Conservation (phyloP, 1,139 yeast species). For the Scheffersomyces cryptocercus region DNA sequence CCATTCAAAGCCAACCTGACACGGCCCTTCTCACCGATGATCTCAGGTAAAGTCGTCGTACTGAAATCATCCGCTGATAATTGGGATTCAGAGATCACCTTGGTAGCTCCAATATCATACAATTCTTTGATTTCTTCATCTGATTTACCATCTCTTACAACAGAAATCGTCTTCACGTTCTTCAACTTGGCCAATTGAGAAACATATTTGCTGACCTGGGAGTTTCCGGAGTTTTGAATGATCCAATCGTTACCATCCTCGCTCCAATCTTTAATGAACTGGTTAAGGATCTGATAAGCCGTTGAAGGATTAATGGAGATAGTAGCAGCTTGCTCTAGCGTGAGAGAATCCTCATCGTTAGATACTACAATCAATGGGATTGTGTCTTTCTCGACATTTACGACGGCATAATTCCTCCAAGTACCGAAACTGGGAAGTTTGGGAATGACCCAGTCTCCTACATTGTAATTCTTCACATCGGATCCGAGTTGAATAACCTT, state of each 20-base stretch:
- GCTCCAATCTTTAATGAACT: slow-evolving; percentile 29
- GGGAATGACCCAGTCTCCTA: slow-evolving; percentile 36
- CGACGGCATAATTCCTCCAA: slow-evolving; percentile 35
- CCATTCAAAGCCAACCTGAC: slow-evolving; percentile 35
- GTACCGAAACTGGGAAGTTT: slow-evolving; percentile 34
- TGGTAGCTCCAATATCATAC: slow-evolving; percentile 30
- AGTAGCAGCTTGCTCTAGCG: slow-evolving; percentile 34
- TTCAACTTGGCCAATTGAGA: slow-evolving; percentile 27
- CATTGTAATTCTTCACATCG: slow-evolving; percentile 17
- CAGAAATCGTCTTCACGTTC: slow-evolving; percentile 28
- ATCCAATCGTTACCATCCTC: slow-evolving; percentile 31
- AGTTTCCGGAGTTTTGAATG: slow-evolving; percentile 36
- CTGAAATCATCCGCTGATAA: slow-evolving; percentile 12
- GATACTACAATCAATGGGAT: slow-evolving; percentile 25
- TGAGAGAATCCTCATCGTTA: slow-evolving; percentile 12
- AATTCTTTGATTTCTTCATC: slow-evolving; percentile 23
- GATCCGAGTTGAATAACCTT: slow-evolving; percentile 27
- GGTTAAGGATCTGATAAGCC: slow-evolving; percentile 31
- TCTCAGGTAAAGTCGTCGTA: slow-evolving; percentile 10
- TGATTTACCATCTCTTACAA: slow-evolving; percentile 34
- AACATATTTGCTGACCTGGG: slow-evolving; percentile 33
- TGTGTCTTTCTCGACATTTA: slow-evolving; percentile 12
- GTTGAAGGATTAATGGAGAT: slow-evolving; percentile 36
- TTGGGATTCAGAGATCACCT: slow-evolving; percentile 28
- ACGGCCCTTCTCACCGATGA: slow-evolving; percentile 15